Evolutionary conservation across 2,329 filamentous ascomycete species (phyloP).

Genomic region (Gnomoniopsis sp.): DNA sequence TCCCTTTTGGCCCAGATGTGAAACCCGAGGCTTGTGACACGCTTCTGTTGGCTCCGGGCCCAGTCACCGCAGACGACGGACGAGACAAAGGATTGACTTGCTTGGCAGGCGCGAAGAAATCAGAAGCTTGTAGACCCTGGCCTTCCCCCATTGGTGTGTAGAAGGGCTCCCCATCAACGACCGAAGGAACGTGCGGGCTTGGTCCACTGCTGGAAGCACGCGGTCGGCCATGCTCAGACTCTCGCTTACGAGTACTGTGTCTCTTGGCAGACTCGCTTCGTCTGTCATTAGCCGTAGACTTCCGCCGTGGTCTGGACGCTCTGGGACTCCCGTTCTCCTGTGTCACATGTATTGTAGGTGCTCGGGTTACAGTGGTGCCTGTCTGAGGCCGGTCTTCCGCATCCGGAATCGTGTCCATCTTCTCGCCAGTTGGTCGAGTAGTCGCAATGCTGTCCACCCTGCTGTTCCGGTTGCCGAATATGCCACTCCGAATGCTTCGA

Average conservation of each 20-base stretch:
- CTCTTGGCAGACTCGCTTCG: constrained; percentile 47
- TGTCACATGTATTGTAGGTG: constrained; percentile 75
- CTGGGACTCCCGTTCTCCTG: constrained; percentile 52
- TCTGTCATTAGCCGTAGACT: constrained; percentile 34
- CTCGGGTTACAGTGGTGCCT: constrained; percentile 38
- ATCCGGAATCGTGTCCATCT: constrained; percentile 24
- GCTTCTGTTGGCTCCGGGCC: neutral
- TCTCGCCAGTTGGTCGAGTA: constrained; percentile 27
- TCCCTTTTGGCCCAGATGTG: constrained; percentile 38
- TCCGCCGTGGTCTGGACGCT: constrained; percentile 33
- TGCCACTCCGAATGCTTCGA: constrained; percentile 68
- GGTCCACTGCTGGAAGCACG: constrained; percentile 42
- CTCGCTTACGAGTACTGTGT: constrained; percentile 51
- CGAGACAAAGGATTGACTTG: constrained; percentile 36
- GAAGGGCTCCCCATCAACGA: constrained; percentile 48
- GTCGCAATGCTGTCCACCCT: constrained; percentile 34
- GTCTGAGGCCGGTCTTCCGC: constrained; percentile 35
- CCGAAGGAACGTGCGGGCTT: constrained; percentile 34
- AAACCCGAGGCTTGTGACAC: constrained; percentile 41
- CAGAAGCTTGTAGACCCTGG: constrained; percentile 31
- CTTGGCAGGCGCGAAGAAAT: constrained; percentile 42
- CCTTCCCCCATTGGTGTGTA: constrained; percentile 46
- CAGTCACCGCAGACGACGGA: constrained; percentile 40
- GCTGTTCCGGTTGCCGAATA: constrained; percentile 60
- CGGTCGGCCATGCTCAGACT: constrained; percentile 46